Base-by-base conservation (phyloP, 306 rosid species). In the Rubus idaeus region DNA sequence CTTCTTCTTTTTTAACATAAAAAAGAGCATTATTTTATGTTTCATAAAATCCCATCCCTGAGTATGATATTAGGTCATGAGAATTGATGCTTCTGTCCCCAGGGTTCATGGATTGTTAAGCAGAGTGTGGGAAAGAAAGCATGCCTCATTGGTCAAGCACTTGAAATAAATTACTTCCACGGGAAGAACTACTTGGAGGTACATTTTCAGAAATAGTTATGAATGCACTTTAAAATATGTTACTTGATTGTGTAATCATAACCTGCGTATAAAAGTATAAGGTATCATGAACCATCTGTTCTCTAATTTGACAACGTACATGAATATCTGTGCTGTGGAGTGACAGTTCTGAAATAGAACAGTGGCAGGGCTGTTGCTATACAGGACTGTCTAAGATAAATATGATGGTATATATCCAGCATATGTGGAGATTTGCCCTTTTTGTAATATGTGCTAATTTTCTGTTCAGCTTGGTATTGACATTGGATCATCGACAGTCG, bases 91-190 rank as follows among this genome's bases (percentile, higher is more conserved):
- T 40, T 70, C 45, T 81, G 75, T 65, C 77, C 55, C 66, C 81
- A 93, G 98, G 98, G 98, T 87, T 89, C 97, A 44, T 93, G 98
- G 98, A 91, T 93, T 73, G 98, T 93, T 5, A 93, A 93, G 79
- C 98, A 91, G 75, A 93, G 98, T 77, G 98, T 93, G 77, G 98
- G 98, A 73, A 93, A 88, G 85, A 93, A 91, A 81, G 95, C 98
- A 13, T 93, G 97, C 80, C 86, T 93, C 64, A 58, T 93, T 3
- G 98, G 96, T 13, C 97, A 93, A 88, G 96, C 97, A 0, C 84
- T 93, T 47, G 96, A 93, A 80, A 52, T 84, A 42, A 80, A 68
- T 77, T 89, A 93, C 75, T 53, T 83, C 65, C 92, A 89, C 21
- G 96, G 97, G 78, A 88, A 86, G 83, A 93, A 93, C 88, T 93